A percentile compares a stretch with the other conserved stretches of the same genome.
Evolutionary conservation across 495 filamentous ascomycete genomes (phyloP).

Genomic region (Lentithecium fluviatile): DNA sequence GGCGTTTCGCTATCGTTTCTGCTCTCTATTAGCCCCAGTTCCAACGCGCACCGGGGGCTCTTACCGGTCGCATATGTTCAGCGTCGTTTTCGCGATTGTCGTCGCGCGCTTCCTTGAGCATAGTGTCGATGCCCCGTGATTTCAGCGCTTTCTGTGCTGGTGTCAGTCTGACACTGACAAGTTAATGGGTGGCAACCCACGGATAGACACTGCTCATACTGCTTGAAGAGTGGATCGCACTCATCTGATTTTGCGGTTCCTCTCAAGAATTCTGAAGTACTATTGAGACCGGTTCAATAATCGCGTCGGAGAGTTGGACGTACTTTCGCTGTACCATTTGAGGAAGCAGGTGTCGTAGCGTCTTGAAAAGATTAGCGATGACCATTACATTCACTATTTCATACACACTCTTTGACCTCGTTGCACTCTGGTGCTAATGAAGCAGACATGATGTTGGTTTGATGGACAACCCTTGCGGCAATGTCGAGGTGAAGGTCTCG

Average conservation of each 20-base stretch:
- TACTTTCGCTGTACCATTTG: conserved; percentile 97
- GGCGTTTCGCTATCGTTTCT: background rate
- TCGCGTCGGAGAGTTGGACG: conserved; percentile 33
- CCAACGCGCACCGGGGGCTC: background rate
- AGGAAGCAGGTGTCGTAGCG: conserved; percentile 91
- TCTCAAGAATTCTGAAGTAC: conserved; percentile 71
- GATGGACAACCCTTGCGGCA: background rate
- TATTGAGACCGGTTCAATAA: conserved; percentile 18
- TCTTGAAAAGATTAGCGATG: conserved; percentile 23
- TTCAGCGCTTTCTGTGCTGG: conserved; percentile 69
- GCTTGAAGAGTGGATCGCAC: conserved; percentile 76
- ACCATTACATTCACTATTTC: background rate
- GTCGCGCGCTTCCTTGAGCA: conserved; percentile 81
- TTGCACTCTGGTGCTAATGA: conserved; percentile 65
- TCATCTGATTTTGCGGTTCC: conserved; percentile 78
- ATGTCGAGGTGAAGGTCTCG: background rate
- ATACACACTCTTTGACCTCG: conserved; percentile 76
- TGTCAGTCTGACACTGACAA: background rate
- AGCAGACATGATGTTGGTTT: conserved; percentile 41
- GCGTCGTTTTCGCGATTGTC: conserved; percentile 78
- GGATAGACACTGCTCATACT: conserved; percentile 78
- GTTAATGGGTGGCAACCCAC: conserved; percentile 49
- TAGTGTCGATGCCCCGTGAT: conserved; percentile 78
- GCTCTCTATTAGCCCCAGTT: background rate
- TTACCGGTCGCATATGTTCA: conserved; percentile 55